phyloP scores from a whole-genome alignment of 345 rosid genomes.

The Syzygium aromaticum region DNA sequence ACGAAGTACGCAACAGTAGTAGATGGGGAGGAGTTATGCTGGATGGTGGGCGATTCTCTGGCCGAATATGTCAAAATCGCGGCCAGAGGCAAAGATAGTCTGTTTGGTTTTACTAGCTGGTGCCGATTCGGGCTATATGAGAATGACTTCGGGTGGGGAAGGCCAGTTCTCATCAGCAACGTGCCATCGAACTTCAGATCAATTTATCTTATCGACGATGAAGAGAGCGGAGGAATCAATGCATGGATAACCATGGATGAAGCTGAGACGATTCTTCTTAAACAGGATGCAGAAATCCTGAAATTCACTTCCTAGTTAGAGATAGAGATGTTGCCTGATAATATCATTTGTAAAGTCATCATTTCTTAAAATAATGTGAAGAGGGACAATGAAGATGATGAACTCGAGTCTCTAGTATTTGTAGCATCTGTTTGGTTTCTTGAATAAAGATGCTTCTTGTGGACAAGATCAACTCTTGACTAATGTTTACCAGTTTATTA shows the following conservation, averaged over 20 bases:
- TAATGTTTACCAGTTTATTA: neutral
- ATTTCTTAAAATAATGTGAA: neutral
- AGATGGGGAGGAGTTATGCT: neutral
- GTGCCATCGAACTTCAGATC: conserved; percentile 10
- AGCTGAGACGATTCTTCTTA: neutral
- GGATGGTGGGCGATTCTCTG: neutral
- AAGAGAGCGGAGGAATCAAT: conserved; percentile 25
- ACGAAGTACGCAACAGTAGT: neutral
- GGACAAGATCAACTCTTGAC: neutral
- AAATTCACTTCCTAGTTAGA: neutral
- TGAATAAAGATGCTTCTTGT: neutral
- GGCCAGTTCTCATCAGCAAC: conserved; percentile 31
- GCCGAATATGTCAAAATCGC: neutral
- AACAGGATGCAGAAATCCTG: neutral
- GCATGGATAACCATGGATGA: conserved; percentile 35
- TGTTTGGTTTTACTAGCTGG: conserved; percentile 20
- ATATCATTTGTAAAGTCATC: neutral
- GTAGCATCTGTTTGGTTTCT: neutral
- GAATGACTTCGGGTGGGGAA: conserved; percentile 54
- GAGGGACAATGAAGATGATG: neutral
- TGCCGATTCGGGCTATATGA: conserved; percentile 27
- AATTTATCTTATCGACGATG: conserved; percentile 25
- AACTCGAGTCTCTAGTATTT: neutral
- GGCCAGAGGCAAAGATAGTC: neutral
- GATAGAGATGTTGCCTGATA: neutral